phyloP scores from a whole-genome alignment of 306 rosid genomes.

The Castanospermum australe region DNA sequence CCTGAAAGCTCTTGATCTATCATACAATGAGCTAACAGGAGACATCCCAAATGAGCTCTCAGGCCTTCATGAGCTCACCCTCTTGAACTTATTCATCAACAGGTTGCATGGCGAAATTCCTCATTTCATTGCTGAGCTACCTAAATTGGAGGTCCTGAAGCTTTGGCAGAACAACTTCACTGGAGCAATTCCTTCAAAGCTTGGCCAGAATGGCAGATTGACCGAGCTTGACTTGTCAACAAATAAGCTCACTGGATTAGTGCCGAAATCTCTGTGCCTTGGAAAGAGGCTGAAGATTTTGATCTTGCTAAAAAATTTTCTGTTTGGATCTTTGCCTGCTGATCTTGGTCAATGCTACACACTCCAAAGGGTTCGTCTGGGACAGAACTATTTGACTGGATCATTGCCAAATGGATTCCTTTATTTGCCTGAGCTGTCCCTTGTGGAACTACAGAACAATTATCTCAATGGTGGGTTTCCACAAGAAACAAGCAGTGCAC shows the following conservation, averaged over 20 bases:
- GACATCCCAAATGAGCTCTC: conserved; percentile 68
- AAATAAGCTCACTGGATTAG: conserved; percentile 73
- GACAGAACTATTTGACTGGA: conserved; percentile 77
- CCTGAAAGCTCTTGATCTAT: conserved; percentile 67
- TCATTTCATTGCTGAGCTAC: conserved; percentile 54
- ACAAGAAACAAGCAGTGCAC: conserved; percentile 27
- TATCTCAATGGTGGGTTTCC: conserved; percentile 62
- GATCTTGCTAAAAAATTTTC: conserved; percentile 64
- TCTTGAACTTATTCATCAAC: conserved; percentile 76
- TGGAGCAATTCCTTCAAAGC: conserved; percentile 65
- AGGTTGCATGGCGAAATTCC: conserved; percentile 82
- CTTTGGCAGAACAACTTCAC: conserved; percentile 93
- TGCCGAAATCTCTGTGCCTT: conserved; percentile 55
- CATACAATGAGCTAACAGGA: conserved; percentile 70
- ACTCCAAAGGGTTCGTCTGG: conserved; percentile 67
- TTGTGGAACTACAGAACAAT: conserved; percentile 69
- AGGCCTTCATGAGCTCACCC: conserved; percentile 52
- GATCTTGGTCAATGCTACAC: conserved; percentile 69
- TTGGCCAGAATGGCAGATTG: conserved; percentile 66
- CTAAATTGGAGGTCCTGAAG: conserved; percentile 58
- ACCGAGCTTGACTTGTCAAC: conserved; percentile 71
- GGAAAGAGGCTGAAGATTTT: conserved; percentile 56
- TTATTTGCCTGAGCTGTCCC: conserved; percentile 62
- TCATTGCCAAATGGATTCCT: conserved; percentile 67
- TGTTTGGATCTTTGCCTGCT: conserved; percentile 70